Conservation (phyloP, 2,329 filamentous ascomycete species). For the Grosmannia huntii region DNA sequence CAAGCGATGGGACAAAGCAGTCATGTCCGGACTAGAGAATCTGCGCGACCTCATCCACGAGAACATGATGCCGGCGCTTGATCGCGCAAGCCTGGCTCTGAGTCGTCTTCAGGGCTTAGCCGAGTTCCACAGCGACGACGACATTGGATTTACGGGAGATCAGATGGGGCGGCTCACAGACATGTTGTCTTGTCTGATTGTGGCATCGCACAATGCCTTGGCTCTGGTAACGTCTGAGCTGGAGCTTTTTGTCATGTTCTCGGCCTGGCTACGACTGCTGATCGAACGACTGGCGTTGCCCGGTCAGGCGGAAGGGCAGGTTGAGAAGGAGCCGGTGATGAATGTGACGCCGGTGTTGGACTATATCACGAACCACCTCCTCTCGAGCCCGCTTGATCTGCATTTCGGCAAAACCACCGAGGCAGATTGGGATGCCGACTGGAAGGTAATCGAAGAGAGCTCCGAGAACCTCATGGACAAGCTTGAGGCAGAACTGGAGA, state of each 20-base stretch:
- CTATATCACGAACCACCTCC: constrained; percentile 64
- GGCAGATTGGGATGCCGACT: constrained; percentile 37
- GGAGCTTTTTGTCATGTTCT: constrained; percentile 65
- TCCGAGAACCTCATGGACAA: constrained; percentile 26
- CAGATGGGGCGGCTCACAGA: constrained; percentile 56
- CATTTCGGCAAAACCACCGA: constrained; percentile 41
- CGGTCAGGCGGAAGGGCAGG: constrained; percentile 59
- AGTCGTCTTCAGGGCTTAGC: constrained; percentile 75
- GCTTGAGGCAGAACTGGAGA: constrained; percentile 9
- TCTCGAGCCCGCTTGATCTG: constrained; percentile 48
- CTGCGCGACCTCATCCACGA: constrained; percentile 71
- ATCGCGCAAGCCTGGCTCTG: constrained; percentile 69
- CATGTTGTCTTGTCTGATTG: constrained; percentile 58
- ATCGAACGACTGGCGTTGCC: constrained; percentile 62
- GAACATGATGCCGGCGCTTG: constrained; percentile 77
- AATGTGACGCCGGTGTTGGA: constrained; percentile 60
- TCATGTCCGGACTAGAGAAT: constrained; percentile 62
- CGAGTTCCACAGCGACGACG: constrained; percentile 52
- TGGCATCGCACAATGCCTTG: constrained; percentile 63
- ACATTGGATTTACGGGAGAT: constrained; percentile 51
- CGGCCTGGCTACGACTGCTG: constrained; percentile 69
- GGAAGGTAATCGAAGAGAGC: constrained; percentile 26
- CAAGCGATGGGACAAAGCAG: constrained; percentile 89
- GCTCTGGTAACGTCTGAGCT: constrained; percentile 63
- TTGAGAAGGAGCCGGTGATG: constrained; percentile 64